Base-by-base conservation (phyloP, 768 basidiomycete species). In the Amanita pseudoporphyria region DNA sequence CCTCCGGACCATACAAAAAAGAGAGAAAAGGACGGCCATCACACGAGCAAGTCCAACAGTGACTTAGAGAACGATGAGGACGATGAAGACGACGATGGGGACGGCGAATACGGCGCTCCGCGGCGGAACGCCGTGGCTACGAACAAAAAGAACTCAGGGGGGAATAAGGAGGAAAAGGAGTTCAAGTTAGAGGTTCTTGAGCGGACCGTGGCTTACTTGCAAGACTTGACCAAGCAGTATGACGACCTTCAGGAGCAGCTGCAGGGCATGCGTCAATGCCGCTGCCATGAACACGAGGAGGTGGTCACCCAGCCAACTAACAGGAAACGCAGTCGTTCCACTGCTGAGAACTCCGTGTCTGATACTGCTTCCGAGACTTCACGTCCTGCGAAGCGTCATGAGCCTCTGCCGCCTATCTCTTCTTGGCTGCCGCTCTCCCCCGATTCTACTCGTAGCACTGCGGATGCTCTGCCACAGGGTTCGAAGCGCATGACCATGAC, bases 101-200 rank as follows among this genome's bases (percentile, higher is more conserved):
- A 67, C 13, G 64, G 61, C 18, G 64, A 68, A 18, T 56, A 59
- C 21, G 64, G 63, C 33, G 57, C 56, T 21, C 58, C 58, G 39
- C 54, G 49, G 53, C 57, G 59, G 14, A 60, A 58, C 37, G 53
- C 43, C 35, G 52, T 52, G 22, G 50, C 56, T 31, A 60, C 64
- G 22, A 59, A 67, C 35, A 61, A 66, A 37, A 56, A 58, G 22
- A 59, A 67, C 33, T 59, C 66, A 35, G 55, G 57, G 13, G 65
- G 72, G 3, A 82, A 78, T 58, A 71, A 71, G 47, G 70, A 72
- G 52, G 87, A 84, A 57, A 87, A 87, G 60, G 90, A 94, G 66
- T 94, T 92, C 73, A 95, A 94, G 67, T 73, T 95, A 21, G 92
- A 94, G 67, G 86, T 93, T 41, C 77, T 94, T 45, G 81, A 89